These are phyloP conservation scores for Cicer arietinum DNA, from an alignment of 306 rosid species.

Conservation along the genomic window DNA sequence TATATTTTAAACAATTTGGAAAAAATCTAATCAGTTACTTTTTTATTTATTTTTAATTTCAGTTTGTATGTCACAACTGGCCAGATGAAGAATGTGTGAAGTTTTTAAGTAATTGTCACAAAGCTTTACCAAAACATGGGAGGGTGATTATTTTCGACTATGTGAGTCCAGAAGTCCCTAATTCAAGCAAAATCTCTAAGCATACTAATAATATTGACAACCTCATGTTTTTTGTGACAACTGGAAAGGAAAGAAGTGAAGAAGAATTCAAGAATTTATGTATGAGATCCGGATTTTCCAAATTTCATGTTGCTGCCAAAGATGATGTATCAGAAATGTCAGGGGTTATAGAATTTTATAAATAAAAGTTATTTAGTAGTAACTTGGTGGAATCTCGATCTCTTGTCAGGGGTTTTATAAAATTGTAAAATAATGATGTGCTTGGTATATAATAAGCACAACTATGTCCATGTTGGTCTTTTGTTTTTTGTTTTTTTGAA, in stretches of 20 bases:
- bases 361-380: background rate
- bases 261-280: constrained; percentile 30
- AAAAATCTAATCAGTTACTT: background rate
- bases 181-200: constrained; percentile 21
- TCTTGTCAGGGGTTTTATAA: no score
- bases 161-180: constrained; percentile 14
- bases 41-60: background rate
- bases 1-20: background rate
- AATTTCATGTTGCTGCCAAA: constrained; percentile 5
- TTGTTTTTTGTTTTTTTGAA: no score
- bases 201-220: background rate
- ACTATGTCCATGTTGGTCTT: no score
- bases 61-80: constrained; percentile 40
- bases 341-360: constrained; percentile 34
- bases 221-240: constrained; percentile 27
- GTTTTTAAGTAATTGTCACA: constrained; percentile 37
- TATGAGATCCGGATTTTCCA: constrained; percentile 35
- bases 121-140: constrained; percentile 42
- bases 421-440: no score
- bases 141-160: constrained; percentile 33
- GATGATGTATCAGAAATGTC: background rate
- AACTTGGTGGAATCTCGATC: no score
- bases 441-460: no score
- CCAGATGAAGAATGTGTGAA: constrained; percentile 30
- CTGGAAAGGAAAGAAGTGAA: constrained; percentile 42